phyloP scores from a whole-genome alignment of 805 yeast genomes.

The Candida palmyrensis region DNA sequence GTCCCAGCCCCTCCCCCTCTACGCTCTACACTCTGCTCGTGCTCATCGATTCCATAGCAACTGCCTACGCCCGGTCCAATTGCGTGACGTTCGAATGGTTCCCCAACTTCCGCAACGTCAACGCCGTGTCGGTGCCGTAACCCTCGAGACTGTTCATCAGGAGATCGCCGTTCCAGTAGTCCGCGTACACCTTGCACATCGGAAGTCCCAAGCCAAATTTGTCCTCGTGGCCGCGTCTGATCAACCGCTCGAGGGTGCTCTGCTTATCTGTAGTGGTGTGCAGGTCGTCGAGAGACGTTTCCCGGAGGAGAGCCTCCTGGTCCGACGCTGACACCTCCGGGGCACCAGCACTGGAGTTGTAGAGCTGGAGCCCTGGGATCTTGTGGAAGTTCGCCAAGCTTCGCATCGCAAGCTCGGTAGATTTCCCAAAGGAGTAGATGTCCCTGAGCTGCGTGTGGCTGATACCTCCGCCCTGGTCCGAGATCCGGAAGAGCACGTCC shows the following conservation, averaged over 20 bases:
- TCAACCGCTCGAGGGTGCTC: slow-evolving; percentile 59
- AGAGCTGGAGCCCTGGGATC: slow-evolving; percentile 55
- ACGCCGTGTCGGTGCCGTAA: slow-evolving; percentile 84
- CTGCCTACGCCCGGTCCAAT: slow-evolving; percentile 68
- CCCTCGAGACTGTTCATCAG: slow-evolving; percentile 83
- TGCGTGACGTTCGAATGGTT: slow-evolving; percentile 56
- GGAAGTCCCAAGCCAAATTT: slow-evolving; percentile 88
- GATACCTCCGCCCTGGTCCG: slow-evolving; percentile 91
- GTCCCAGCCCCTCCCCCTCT: no score
- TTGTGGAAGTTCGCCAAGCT: slow-evolving; percentile 64
- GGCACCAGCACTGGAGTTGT: slow-evolving; percentile 38
- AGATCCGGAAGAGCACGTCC: slow-evolving; percentile 68
- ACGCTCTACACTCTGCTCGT: no score
- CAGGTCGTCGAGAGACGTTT: slow-evolving; percentile 40
- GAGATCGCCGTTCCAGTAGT: slow-evolving; percentile 93
- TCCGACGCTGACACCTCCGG: slow-evolving; percentile 19
- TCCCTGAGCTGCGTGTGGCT: slow-evolving; percentile 51
- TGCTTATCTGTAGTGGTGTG: slow-evolving; percentile 25
- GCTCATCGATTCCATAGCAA: no score
- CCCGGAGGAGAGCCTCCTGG: slow-evolving; percentile 6
- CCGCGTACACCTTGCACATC: slow-evolving; percentile 88
- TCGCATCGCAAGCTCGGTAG: slow-evolving; percentile 51
- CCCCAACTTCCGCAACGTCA: slow-evolving; percentile 77
- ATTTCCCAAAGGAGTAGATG: slow-evolving; percentile 86
- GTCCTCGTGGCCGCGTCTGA: slow-evolving; percentile 67